Percentiles rank a stretch among this genome's conserved stretches.
These are phyloP conservation scores for Priceomyces melissophilus DNA, from an alignment of 805 yeast species.

Conservation along the genomic window DNA sequence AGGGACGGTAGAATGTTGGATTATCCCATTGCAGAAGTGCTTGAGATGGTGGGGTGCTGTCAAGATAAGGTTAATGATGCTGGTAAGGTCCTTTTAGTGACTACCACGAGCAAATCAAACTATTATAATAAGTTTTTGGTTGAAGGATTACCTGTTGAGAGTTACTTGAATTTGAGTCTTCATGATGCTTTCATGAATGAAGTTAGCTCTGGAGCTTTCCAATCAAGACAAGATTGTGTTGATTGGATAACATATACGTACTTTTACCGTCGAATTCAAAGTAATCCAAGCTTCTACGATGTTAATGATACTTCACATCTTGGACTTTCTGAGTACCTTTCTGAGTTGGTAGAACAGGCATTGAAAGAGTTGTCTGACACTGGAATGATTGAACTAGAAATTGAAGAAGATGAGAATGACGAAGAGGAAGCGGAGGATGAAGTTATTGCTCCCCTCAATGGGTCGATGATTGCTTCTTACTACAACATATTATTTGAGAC, in stretches of 20 bases:
- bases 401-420: slow-evolving; percentile 35
- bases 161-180: slow-evolving; percentile 55
- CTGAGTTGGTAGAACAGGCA: slow-evolving; percentile 75
- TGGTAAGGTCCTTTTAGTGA: slow-evolving; percentile 48
- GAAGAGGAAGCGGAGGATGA: slow-evolving; percentile 36
- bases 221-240: slow-evolving; percentile 75
- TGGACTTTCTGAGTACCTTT: slow-evolving; percentile 77
- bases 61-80: slow-evolving; percentile 30
- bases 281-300: slow-evolving; percentile 90
- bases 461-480: slow-evolving; percentile 72
- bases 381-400: slow-evolving; percentile 58
- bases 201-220: slow-evolving; percentile 62
- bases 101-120: slow-evolving; percentile 49
- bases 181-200: slow-evolving; percentile 73
- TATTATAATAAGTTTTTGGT: slow-evolving; percentile 70
- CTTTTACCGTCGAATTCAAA: slow-evolving; percentile 74
- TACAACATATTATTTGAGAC: slow-evolving; percentile 64
- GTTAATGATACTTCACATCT: slow-evolving; percentile 56
- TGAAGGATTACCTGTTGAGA: slow-evolving; percentile 82
- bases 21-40: slow-evolving; percentile 60
- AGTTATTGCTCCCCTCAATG: slow-evolving; percentile 56
- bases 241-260: slow-evolving; percentile 87
- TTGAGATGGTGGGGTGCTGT: slow-evolving; percentile 59
- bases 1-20: slow-evolving; percentile 67
- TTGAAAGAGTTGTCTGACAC: slow-evolving; percentile 60